Conservation (phyloP, 192 early-diverging fungal species). For the Podochytrium sp. region DNA sequence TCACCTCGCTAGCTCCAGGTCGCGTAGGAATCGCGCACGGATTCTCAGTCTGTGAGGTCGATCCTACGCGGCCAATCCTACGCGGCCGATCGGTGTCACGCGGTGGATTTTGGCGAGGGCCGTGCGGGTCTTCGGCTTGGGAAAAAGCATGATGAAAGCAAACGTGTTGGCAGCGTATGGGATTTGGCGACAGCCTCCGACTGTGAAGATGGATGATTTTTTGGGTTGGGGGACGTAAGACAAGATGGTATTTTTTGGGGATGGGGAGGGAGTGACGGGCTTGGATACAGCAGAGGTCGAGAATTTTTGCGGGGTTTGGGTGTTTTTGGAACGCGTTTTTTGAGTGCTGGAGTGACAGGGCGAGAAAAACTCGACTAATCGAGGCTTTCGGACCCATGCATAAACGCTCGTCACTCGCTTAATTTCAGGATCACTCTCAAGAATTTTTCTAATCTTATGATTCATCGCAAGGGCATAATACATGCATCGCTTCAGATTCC, state of each 20-base stretch:
- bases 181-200: slow-evolving; percentile 64
- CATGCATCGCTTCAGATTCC: slow-evolving; percentile 63
- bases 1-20: slow-evolving; percentile 62
- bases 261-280: slow-evolving; percentile 58
- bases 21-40: slow-evolving; percentile 57
- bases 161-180: slow-evolving; percentile 55
- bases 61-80: too few species aligned
- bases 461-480: too few species aligned
- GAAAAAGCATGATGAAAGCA: slow-evolving; percentile 62
- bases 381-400: slow-evolving; percentile 18
- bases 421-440: slow-evolving; percentile 45
- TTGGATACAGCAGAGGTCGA: slow-evolving; percentile 74
- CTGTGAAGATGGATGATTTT: slow-evolving; percentile 49
- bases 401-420: slow-evolving; percentile 40
- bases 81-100: slow-evolving; percentile 54
- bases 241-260: too few species aligned
- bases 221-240: slow-evolving; percentile 36
- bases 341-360: too few species aligned
- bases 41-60: slow-evolving; percentile 66
- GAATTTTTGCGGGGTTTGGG: slow-evolving; percentile 30
- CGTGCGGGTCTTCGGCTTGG: slow-evolving; percentile 54
- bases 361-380: not conserved
- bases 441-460: slow-evolving; percentile 54
- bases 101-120: slow-evolving; percentile 56
- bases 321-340: not conserved